phyloP scores from a whole-genome alignment of 306 rosid genomes.

The Begonia masoniana region DNA sequence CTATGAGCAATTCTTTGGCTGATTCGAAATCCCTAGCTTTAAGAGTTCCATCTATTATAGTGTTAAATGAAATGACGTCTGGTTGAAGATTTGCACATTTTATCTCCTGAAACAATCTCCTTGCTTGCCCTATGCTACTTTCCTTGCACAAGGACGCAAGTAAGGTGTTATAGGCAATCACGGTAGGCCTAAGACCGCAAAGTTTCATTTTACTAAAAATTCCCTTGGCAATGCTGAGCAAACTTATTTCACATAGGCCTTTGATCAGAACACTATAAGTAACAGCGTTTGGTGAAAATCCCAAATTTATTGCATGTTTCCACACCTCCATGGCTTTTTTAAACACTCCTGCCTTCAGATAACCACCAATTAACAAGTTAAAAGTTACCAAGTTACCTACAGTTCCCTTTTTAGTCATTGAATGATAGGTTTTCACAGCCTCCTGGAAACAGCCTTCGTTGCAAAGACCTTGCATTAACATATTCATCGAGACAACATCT shows the following conservation, averaged over 20 bases:
- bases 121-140: conserved; percentile 63
- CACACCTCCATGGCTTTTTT: conserved; percentile 38
- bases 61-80: conserved; percentile 49
- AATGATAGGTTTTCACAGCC: conserved; percentile 34
- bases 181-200: conserved; percentile 43
- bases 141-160: conserved; percentile 60
- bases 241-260: conserved; percentile 73
- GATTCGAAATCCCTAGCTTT: conserved; percentile 49
- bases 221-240: conserved; percentile 62
- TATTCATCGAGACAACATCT: conserved; percentile 35
- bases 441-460: conserved; percentile 33
- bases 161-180: conserved; percentile 41
- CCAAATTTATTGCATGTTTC: conserved; percentile 36
- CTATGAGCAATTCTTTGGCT: conserved; percentile 37
- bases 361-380: conserved; percentile 50
- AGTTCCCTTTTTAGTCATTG: conserved; percentile 47
- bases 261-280: conserved; percentile 49
- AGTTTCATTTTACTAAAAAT: conserved; percentile 39
- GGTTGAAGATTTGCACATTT: conserved; percentile 28
- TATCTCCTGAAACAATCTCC: conserved; percentile 51
- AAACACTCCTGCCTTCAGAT: conserved; percentile 30
- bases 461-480: conserved; percentile 49
- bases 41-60: conserved; percentile 49
- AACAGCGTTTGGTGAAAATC: conserved; percentile 35
- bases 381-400: conserved; percentile 34